phyloP scores from a whole-genome alignment of 2,329 filamentous ascomycete genomes.

The Hypoxylon sp. region DNA sequence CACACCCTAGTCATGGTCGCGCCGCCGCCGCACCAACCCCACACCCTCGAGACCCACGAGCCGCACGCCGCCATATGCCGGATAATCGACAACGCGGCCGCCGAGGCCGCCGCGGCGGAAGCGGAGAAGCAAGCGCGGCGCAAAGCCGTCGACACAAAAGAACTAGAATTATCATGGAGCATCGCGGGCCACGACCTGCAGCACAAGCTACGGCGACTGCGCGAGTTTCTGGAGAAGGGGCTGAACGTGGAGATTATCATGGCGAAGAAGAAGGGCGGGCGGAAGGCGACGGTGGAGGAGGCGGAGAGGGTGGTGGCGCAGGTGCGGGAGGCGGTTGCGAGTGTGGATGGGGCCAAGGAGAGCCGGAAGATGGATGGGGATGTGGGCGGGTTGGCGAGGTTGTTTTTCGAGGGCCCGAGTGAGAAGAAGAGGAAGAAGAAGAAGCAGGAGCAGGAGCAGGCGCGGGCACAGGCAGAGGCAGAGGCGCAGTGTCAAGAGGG shows the following conservation, averaged over 20 bases:
- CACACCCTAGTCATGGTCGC: conserved; percentile 52
- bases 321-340: conserved; percentile 57
- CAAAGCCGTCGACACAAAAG: conserved; percentile 72
- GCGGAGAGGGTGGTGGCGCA: conserved; percentile 69
- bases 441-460: conserved; percentile 21
- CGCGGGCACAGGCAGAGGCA: background rate
- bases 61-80: conserved; percentile 76
- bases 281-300: conserved; percentile 73
- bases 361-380: conserved; percentile 59
- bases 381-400: conserved; percentile 55
- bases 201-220: conserved; percentile 78
- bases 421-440: conserved; percentile 38
- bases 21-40: conserved; percentile 42
- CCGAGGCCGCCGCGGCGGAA: conserved; percentile 56
- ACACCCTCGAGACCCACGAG: conserved; percentile 53
- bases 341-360: conserved; percentile 57
- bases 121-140: conserved; percentile 61
- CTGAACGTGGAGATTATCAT: conserved; percentile 81
- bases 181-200: conserved; percentile 82
- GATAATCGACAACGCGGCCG: conserved; percentile 73
- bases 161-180: conserved; percentile 91
- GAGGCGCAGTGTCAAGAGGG: background rate
- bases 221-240: conserved; percentile 80
- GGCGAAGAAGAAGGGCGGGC: conserved; percentile 75
- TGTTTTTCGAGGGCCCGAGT: conserved; percentile 58